Percentiles rank a stretch among this genome's conserved stretches.
Conservation (phyloP, 2,329 filamentous ascomycete species). For the Scytalidium lignicola region DNA sequence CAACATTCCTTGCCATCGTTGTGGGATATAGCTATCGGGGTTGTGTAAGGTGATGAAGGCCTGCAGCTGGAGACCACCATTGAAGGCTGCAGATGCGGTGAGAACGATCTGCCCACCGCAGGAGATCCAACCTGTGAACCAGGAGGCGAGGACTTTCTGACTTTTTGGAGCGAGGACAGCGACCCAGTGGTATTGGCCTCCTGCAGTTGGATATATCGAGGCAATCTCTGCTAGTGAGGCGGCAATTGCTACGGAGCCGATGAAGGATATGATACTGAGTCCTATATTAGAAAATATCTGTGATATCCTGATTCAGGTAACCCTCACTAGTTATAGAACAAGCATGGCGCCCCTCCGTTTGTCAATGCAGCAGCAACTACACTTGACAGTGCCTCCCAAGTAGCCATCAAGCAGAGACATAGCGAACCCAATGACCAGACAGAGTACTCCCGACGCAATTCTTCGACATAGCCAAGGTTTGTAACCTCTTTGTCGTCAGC, state of each 20-base stretch:
- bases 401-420: constrained; percentile 44
- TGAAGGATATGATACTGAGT: constrained; percentile 34
- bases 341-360: constrained; percentile 40
- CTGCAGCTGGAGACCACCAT: constrained; percentile 38
- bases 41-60: constrained; percentile 38
- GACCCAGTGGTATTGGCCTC: constrained; percentile 57
- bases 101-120: constrained; percentile 41
- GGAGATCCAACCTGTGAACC: constrained; percentile 40
- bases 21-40: constrained; percentile 31
- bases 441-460: constrained; percentile 29
- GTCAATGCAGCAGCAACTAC: constrained; percentile 39
- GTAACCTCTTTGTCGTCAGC: not conserved
- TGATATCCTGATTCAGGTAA: not conserved
- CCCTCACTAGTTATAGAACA: constrained; percentile 39
- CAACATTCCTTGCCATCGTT: constrained; percentile 41
- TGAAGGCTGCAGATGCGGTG: constrained; percentile 42
- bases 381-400: constrained; percentile 44
- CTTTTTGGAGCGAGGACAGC: constrained; percentile 43
- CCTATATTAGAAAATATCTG: not conserved
- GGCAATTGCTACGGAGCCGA: constrained; percentile 34
- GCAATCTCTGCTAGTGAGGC: constrained; percentile 38
- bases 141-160: constrained; percentile 31
- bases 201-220: constrained; percentile 36
- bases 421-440: constrained; percentile 39
- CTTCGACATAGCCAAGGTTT: constrained; percentile 16